Evolutionary conservation across 306 rosid genomes (phyloP).

Genomic region (cucumber (Cucumis sativus)): DNA sequence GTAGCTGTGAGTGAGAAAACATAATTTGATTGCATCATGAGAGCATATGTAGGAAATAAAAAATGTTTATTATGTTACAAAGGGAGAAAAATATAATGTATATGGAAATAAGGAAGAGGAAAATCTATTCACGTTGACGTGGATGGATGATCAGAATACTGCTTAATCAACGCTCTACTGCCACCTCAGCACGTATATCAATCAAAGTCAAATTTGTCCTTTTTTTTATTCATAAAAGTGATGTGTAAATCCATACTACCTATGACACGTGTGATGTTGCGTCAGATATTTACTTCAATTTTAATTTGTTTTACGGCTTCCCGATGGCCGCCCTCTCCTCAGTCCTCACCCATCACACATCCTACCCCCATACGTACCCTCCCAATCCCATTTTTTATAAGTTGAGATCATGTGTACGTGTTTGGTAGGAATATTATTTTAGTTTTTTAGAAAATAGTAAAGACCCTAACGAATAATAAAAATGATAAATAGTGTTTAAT

Average conservation of each 20-base stretch:
- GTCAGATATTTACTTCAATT: background rate
- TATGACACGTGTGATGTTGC: background rate
- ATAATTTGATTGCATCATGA: background rate
- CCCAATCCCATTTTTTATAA: no score
- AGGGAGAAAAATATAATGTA: background rate
- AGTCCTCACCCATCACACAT: background rate
- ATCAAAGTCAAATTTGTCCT: background rate
- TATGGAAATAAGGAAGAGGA: background rate
- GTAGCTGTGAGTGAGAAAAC: background rate
- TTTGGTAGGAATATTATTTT: no score
- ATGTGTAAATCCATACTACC: background rate
- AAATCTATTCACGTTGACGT: background rate
- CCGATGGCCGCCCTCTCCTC: background rate
- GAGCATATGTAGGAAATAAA: background rate
- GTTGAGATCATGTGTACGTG: no score
- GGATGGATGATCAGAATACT: background rate
- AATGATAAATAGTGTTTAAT: no score
- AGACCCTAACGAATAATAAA: no score
- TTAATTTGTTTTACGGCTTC: background rate
- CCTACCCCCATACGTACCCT: background rate
- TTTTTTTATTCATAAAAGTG: background rate
- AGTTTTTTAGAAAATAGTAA: no score
- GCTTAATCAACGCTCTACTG: background rate
- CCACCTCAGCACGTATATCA: background rate
- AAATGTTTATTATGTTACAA: background rate